Conservation (phyloP, 768 basidiomycete genomes). For the Russula dissimulans region DNA sequence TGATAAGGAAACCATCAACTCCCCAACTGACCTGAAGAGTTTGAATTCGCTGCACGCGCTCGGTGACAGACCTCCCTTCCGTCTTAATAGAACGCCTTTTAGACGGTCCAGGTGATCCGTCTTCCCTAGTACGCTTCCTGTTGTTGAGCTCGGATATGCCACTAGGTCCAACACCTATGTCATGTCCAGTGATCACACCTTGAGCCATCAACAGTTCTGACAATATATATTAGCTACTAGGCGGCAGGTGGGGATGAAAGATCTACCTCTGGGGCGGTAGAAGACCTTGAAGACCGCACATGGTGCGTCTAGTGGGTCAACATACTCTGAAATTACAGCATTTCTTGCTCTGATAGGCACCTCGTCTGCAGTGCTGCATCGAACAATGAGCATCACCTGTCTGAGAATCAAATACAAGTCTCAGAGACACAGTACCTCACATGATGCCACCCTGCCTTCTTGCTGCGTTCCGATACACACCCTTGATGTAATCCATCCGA, state of each 20-base stretch:
- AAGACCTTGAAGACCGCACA: neutral
- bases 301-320: neutral
- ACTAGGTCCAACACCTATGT: neutral
- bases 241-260: neutral
- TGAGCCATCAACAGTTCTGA: constrained; percentile 9
- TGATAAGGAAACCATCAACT: too few relatives aligned
- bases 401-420: neutral
- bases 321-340: neutral
- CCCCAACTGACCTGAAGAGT: constrained; percentile 1
- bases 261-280: constrained; percentile 11
- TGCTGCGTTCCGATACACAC: constrained; percentile 11
- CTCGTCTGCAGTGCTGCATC: constrained; percentile 7
- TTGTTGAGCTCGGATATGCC: neutral
- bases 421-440: neutral
- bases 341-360: neutral
- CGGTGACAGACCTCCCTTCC: neutral
- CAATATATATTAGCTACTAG: neutral
- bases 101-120: neutral
- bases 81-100: neutral
- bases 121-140: constrained; percentile 7
- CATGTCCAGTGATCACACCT: neutral
- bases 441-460: constrained; percentile 16
- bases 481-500: neutral
- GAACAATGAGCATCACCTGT: neutral
- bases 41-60: constrained; percentile 3